Base-by-base conservation (phyloP, 257 asterid species). In the Ballota nigra region DNA sequence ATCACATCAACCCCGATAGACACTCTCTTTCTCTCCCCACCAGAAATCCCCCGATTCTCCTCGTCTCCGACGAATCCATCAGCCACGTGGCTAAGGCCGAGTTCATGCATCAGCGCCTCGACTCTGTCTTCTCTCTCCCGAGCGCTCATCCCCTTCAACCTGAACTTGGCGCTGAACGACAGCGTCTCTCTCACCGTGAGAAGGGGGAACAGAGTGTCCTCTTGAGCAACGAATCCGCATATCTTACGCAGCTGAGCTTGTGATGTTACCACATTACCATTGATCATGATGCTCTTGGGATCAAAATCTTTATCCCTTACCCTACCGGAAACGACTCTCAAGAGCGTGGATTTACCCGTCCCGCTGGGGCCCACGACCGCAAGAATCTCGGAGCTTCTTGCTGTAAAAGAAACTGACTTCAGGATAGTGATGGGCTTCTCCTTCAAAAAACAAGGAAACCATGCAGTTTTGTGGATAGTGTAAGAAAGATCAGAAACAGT, bases 291-390 rank as follows among this genome's bases (percentile, higher is more conserved):
- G 68, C 79, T 83, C 51, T 78, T 85, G 10, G 86, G 85, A 53
- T 84, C 85, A 47, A 89, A 89, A 24, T 79, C 85, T 16, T 33
- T 73, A 59, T 86, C 79, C 28, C 62, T 80, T 18, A 86, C 82
- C 75, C 96, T 77, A 49, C 97, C 97, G 0, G 93, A 86, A 13
- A 89, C 81, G 3, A 83, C 75, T 71, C 90, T 81, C 34, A 87
- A 47, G 60, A 92, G 88, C 1, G 96, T 83, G 6, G 96, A 92
- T 73, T 89, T 92, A 6, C 96, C 97, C 0, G 97, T 89, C 15
- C 97, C 97, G 38, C 97, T 89, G 0, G 97, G 96, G 81, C 97
- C 97, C 1, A 87, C 93, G 2, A 92, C 69, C 0, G 96, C 96
- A 24, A 87, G 79, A 77, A 89, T 76, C 78, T 88, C 92, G 0